phyloP scores from a whole-genome alignment of 1,284 basidiomycete genomes.

The Malassezia arunalokei region DNA sequence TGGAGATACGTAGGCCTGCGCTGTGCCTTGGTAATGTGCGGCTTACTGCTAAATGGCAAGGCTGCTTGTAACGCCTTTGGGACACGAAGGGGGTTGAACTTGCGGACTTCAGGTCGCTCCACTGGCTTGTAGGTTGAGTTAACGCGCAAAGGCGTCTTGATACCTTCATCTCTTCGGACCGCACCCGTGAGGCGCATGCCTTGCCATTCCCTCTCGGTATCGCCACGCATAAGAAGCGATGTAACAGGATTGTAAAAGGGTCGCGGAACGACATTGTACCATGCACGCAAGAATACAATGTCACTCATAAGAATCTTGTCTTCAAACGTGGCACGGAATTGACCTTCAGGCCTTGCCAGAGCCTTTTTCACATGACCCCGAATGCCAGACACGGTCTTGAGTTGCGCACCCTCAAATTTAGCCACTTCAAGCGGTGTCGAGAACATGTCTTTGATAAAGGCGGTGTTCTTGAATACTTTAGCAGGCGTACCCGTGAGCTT shows the following conservation, averaged over 20 bases:
- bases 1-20: slow-evolving; percentile 54
- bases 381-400: slow-evolving; percentile 88
- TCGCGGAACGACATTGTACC: slow-evolving; percentile 89
- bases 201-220: slow-evolving; percentile 35
- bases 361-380: slow-evolving; percentile 95
- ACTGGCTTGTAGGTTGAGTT: slow-evolving; percentile 72
- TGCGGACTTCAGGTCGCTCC: slow-evolving; percentile 57
- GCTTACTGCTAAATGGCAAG: slow-evolving; percentile 84
- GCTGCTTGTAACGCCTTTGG: slow-evolving; percentile 76
- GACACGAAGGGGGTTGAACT: slow-evolving; percentile 82
- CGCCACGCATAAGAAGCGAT: slow-evolving; percentile 63
- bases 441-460: slow-evolving; percentile 98
- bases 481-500: slow-evolving; percentile 88
- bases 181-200: slow-evolving; percentile 95
- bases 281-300: slow-evolving; percentile 86
- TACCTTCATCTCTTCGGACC: slow-evolving; percentile 67
- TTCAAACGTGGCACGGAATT: slow-evolving; percentile 91
- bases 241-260: slow-evolving; percentile 96
- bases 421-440: slow-evolving; percentile 80
- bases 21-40: slow-evolving; percentile 68
- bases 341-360: slow-evolving; percentile 79
- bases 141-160: slow-evolving; percentile 65
- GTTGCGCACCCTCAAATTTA: slow-evolving; percentile 93
- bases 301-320: slow-evolving; percentile 95
- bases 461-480: slow-evolving; percentile 99